These are phyloP conservation scores for Coniochaeta hoffmannii DNA, from an alignment of 2,329 filamentous ascomycete species.

Conservation along the genomic window DNA sequence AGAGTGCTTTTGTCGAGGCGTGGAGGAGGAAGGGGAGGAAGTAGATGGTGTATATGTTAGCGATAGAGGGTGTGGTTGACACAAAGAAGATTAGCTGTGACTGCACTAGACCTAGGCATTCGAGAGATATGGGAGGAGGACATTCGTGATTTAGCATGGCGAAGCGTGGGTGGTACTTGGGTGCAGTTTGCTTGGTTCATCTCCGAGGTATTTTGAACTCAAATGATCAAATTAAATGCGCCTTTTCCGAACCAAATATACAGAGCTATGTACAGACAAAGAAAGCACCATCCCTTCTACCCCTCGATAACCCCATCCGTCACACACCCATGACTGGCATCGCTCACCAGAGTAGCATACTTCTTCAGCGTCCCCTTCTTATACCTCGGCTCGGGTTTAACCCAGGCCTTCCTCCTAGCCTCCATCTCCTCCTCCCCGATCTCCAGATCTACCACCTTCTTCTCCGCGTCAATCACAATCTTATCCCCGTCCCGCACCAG, in stretches of 20 bases:
- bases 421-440: constrained; percentile 59
- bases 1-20: constrained; percentile 70
- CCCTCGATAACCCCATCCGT: constrained; percentile 32
- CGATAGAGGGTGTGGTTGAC: not conserved
- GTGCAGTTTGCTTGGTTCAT: not conserved
- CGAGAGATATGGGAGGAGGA: not conserved
- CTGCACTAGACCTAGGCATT: not conserved
- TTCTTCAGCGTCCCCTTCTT: constrained; percentile 62
- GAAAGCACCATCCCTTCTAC: not conserved
- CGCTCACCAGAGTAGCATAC: constrained; percentile 54
- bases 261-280: constrained; percentile 3
- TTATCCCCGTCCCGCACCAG: constrained; percentile 75
- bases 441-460: constrained; percentile 59
- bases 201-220: no score
- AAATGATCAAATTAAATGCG: not conserved
- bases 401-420: constrained; percentile 52
- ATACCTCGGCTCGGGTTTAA: constrained; percentile 50
- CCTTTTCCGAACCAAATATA: constrained; percentile 2
- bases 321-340: constrained; percentile 53
- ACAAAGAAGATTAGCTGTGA: not conserved
- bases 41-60: constrained; percentile 13
- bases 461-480: constrained; percentile 76
- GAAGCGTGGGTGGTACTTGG: not conserved
- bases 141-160: constrained; percentile 1
- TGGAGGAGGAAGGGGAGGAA: constrained; percentile 38